Conservation (phyloP, 2,329 filamentous ascomycete genomes). For the Colletotrichum shisoi region DNA sequence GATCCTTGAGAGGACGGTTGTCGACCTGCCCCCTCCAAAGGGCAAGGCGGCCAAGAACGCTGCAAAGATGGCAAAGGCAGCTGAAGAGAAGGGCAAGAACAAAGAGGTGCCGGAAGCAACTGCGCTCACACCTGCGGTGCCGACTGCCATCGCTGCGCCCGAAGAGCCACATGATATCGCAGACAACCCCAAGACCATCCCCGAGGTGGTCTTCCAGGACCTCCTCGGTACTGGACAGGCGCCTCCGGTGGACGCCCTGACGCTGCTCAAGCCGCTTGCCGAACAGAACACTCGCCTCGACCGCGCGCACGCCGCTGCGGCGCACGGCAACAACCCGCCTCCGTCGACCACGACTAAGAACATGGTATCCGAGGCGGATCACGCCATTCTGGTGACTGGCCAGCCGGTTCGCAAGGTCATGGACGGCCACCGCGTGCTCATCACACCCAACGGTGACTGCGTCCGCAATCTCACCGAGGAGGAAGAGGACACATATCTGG, state of each 20-base stretch:
- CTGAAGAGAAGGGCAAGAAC: constrained; percentile 38
- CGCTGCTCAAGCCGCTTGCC: constrained; percentile 50
- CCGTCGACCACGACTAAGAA: constrained; percentile 51
- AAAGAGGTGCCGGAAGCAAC: constrained; percentile 24
- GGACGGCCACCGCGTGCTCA: constrained; percentile 72
- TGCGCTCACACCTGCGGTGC: constrained; percentile 11
- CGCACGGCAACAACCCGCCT: constrained; percentile 27
- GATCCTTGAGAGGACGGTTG: constrained; percentile 42
- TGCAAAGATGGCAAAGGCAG: constrained; percentile 40
- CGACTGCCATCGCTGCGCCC: constrained; percentile 3
- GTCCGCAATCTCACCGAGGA: constrained; percentile 74
- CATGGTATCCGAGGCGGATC: constrained; percentile 63
- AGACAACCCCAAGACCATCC: constrained; percentile 36
- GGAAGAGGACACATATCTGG: constrained; percentile 74
- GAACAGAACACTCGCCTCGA: constrained; percentile 38
- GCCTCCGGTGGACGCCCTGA: constrained; percentile 46
- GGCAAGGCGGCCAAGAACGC: constrained; percentile 41
- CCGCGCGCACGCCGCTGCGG: constrained; percentile 15
- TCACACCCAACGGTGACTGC: constrained; percentile 79
- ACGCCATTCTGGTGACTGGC: constrained; percentile 62
- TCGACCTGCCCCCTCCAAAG: constrained; percentile 40
- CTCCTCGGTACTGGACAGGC: constrained; percentile 23
- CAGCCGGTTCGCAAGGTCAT: constrained; percentile 68
- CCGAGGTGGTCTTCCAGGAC: constrained; percentile 37
- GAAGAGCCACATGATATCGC: constrained; percentile 34